Percentiles rank a stretch among this genome's conserved stretches.
These are phyloP conservation scores for Musa schizocarpa DNA, from an alignment of 176 grass and related monocot genomes.

Conservation along the genomic window DNA sequence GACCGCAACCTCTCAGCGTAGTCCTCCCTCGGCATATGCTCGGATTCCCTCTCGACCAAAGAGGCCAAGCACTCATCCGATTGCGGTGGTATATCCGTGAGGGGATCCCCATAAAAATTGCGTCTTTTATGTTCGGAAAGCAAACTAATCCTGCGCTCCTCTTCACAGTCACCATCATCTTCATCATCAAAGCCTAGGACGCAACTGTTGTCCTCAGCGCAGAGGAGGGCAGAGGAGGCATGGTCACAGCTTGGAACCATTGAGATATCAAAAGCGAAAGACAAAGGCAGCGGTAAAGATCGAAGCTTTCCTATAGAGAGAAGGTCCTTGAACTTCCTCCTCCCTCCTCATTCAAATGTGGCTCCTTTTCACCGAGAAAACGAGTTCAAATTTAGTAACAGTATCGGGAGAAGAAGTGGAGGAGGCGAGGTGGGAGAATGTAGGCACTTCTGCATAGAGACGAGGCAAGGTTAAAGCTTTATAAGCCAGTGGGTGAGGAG, in stretches of 20 bases:
- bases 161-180: neutral
- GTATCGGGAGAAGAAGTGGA: neutral
- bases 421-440: neutral
- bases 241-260: constrained; percentile 16
- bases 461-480: neutral
- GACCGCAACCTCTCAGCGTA: constrained; percentile 9
- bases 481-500: too few relatives aligned
- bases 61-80: constrained; percentile 12
- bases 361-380: neutral
- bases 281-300: neutral
- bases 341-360: neutral
- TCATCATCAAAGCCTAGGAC: constrained; percentile 14
- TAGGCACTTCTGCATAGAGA: neutral
- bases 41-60: constrained; percentile 10
- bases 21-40: constrained; percentile 20
- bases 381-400: neutral
- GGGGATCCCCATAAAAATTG: constrained; percentile 5
- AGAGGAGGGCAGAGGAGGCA: constrained; percentile 12
- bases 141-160: neutral
- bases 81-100: neutral
- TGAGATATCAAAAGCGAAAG: neutral
- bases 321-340: neutral
- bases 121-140: constrained; percentile 1
- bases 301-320: neutral
- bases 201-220: constrained; percentile 18